Evolutionary conservation across 1,139 yeast genomes (phyloP), one percentile per base, ranked within the genome.

Genomic region (Zygosaccharomyces sapae): DNA sequence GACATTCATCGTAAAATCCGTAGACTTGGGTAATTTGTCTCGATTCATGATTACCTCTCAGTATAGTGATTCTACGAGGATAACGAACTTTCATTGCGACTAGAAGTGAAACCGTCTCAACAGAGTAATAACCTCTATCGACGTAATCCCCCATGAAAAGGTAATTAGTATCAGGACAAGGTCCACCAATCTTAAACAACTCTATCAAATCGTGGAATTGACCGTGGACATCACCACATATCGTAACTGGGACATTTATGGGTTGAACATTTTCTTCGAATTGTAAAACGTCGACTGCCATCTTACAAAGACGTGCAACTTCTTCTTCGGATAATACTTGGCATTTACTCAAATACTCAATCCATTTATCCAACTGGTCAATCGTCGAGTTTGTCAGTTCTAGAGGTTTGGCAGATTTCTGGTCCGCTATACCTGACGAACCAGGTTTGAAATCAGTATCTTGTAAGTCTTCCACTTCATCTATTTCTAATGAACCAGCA

Each of bases 21-120:
- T 89, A 89, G 33, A 89, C 96, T 41, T 90, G 90, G 9, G 96
- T 89, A 63, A 89, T 89, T 62, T 88, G 96, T 55, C 96, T 74
- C n/a, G 94, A 83, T 63, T 89, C 97, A 66, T 89, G 97, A 65
- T 89, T 89, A 13, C 97, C 97, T 63, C 97, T 74, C 44, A 89
- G 79, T 43, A 89, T 75, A 9, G 89, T 86, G 45, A 89, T 82
- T 56, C 92, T 74, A 60, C 81, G 86, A 3, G 96, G 96, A 63
- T 87, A 88, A 60, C 96, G 72, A 44, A 89, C 83, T 65, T 89
- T 89, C 78, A 81, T 57, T 70, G 83, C 75, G 67, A 78, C 80
- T 50, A 86, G 66, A 53, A 74, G 72, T 42, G 79, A 77, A 54
- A 78, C 94, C 0, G 96, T 86, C 66, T 89, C 97, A 33, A 89